Percentiles rank a stretch among this genome's conserved stretches.
Conservation (phyloP, 805 yeast genomes). For the Hanseniaspora lachancei region DNA sequence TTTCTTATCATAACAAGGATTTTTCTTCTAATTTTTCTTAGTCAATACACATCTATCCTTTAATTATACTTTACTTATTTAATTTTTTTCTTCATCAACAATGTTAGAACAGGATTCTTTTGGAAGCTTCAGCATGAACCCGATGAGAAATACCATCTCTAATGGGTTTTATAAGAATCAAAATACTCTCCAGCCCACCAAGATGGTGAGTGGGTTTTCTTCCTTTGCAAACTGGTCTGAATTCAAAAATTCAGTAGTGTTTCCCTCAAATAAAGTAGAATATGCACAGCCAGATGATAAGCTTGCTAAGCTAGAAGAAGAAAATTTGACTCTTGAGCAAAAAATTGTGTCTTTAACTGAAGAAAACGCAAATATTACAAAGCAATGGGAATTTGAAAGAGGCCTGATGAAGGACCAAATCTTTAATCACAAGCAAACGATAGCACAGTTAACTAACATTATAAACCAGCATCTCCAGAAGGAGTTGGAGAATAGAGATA, state of each 20-base stretch:
- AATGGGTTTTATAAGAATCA: neutral
- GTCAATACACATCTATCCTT: no score
- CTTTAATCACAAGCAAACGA: neutral
- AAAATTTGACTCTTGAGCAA: neutral
- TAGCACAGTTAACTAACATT: neutral
- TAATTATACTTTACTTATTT: no score
- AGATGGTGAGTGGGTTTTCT: slow-evolving; percentile 1
- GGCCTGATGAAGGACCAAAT: neutral
- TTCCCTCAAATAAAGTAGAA: neutral
- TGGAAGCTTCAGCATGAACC: neutral
- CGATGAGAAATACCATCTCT: neutral
- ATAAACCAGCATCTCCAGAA: slow-evolving; percentile 1
- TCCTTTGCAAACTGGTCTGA: neutral
- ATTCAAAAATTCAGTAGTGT: neutral
- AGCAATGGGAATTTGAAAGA: neutral
- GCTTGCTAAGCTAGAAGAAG: neutral
- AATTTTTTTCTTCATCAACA: neutral
- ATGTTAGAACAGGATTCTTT: neutral
- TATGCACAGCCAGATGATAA: neutral
- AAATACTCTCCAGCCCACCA: neutral
- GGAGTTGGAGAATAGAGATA: slow-evolving; percentile 3
- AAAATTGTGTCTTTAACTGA: neutral
- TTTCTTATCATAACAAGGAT: no score
- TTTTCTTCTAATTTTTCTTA: no score
- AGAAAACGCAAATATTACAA: neutral